Evolutionary conservation across 805 yeast species (phyloP).

Genomic region (Diddensiella santjacobensis): DNA sequence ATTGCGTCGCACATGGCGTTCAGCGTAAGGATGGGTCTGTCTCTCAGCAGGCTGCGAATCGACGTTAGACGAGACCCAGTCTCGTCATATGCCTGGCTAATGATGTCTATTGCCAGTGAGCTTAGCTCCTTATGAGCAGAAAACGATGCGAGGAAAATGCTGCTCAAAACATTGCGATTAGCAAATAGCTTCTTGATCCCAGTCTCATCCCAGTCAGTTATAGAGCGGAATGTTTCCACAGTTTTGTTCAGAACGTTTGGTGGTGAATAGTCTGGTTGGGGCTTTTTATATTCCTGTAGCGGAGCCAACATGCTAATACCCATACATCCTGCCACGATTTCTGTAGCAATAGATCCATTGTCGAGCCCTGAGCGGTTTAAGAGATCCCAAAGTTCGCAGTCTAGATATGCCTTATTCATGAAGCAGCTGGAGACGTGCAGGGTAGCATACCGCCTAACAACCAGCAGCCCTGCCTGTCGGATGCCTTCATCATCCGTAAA

Average conservation of each 20-base stretch:
- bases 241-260: background rate
- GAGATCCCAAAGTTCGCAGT: background rate
- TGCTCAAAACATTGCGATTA: slow-evolving; percentile 43
- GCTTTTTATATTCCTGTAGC: background rate
- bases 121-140: slow-evolving; percentile 56
- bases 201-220: background rate
- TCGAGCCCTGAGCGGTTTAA: background rate
- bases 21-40: slow-evolving; percentile 45
- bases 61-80: slow-evolving; percentile 78
- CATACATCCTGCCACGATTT: background rate
- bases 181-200: background rate
- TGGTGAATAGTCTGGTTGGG: background rate
- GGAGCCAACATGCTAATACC: background rate
- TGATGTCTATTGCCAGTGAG: slow-evolving; percentile 65
- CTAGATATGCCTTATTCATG: background rate
- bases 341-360: background rate
- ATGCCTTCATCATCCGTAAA: background rate
- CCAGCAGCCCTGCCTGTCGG: background rate
- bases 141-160: slow-evolving; percentile 72
- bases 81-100: slow-evolving; percentile 79
- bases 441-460: background rate
- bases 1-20: slow-evolving; percentile 47
- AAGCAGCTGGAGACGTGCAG: background rate
- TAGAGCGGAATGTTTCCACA: background rate
- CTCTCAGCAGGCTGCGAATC: slow-evolving; percentile 49